Evolutionary conservation across 495 filamentous ascomycete genomes (phyloP).

Genomic region (Aspergillus saccharolyticus): DNA sequence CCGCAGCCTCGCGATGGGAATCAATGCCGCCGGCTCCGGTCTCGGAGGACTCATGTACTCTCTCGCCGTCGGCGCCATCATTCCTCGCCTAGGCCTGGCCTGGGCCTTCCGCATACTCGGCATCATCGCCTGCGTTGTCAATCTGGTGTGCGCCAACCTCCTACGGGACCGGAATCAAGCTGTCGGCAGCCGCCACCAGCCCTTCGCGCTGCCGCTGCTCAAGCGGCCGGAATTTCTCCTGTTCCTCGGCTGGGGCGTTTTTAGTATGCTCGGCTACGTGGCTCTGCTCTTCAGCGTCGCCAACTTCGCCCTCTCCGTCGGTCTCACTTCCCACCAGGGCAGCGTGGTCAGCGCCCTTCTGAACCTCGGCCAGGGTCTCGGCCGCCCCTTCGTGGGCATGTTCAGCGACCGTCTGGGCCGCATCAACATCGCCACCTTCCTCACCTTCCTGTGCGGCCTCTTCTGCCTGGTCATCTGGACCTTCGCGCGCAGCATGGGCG

Average conservation of each 20-base stretch:
- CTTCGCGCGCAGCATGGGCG: constrained; percentile 58
- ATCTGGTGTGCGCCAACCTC: constrained; percentile 55
- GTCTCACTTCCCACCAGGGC: constrained; percentile 61
- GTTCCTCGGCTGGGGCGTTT: constrained; percentile 61
- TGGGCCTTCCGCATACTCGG: constrained; percentile 75
- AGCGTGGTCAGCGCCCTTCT: constrained; percentile 67
- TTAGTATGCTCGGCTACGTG: constrained; percentile 71
- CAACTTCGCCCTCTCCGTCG: constrained; percentile 63
- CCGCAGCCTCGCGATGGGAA: constrained; percentile 67
- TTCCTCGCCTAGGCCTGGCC: constrained; percentile 54
- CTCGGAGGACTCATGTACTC: constrained; percentile 65
- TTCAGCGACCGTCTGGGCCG: constrained; percentile 67
- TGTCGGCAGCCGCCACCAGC: constrained; percentile 55
- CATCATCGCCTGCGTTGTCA: constrained; percentile 60
- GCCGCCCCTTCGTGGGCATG: constrained; percentile 67
- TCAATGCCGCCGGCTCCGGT: constrained; percentile 68
- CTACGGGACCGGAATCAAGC: constrained; percentile 66
- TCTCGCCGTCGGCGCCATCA: constrained; percentile 46
- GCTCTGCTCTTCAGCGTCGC: constrained; percentile 73
- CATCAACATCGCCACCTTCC: constrained; percentile 64
- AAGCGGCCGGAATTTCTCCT: constrained; percentile 57
- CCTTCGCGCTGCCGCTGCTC: constrained; percentile 61
- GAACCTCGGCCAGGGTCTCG: constrained; percentile 65
- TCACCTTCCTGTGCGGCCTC: constrained; percentile 61
- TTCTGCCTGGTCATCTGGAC: constrained; percentile 71